Base-by-base conservation (phyloP, 768 basidiomycete species). In the Suillus spraguei region DNA sequence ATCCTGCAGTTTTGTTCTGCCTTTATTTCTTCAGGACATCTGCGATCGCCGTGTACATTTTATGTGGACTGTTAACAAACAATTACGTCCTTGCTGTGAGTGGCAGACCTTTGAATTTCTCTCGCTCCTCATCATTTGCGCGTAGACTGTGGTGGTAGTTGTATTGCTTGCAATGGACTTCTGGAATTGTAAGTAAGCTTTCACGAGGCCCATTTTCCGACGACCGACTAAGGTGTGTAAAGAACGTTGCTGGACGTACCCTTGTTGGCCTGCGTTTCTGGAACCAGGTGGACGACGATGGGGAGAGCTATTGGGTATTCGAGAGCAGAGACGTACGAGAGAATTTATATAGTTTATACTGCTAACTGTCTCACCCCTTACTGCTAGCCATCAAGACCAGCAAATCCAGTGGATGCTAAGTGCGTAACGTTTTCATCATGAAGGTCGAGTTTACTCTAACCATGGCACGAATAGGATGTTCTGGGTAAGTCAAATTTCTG, bases 271-370 rank as follows among this genome's bases (percentile, higher is more conserved):
- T 99, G 65, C 83, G 97, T 61, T 99, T 96, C 72, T 99, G 97
- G 97, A 99, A 99, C 74, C 96, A 99, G 77, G 90, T 89, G 60
- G 95, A 99, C 70, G 95, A 98, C 60, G 95, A 98, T 67, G 97
- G 97, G 2, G 93, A 97, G 75, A 86, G 83, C 75, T 96, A 90
- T 69, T 99, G 97, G 97, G 96, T 99, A 13, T 99, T 99, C 68
- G 97, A 99, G 78, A 92, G 91, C 70, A 85, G 96, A 71, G 96
- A 98, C 76, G 97, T 97, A 77, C 72, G 91, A 79, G 33, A 50
- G n/a, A 56, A 67, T 60, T 60, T 50, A 28, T 58, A 22, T 59
- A 2, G 24, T 42, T 41, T 52, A 33, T 47, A 28, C 14, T 42
- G 16, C 28, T 22, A 28, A n/a, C 33, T 8, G 36, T 46, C 46